Evolutionary conservation across 1,284 basidiomycete genomes (phyloP), one percentile per base, ranked within the genome.

Genomic region (Ceratobasidium sp.): DNA sequence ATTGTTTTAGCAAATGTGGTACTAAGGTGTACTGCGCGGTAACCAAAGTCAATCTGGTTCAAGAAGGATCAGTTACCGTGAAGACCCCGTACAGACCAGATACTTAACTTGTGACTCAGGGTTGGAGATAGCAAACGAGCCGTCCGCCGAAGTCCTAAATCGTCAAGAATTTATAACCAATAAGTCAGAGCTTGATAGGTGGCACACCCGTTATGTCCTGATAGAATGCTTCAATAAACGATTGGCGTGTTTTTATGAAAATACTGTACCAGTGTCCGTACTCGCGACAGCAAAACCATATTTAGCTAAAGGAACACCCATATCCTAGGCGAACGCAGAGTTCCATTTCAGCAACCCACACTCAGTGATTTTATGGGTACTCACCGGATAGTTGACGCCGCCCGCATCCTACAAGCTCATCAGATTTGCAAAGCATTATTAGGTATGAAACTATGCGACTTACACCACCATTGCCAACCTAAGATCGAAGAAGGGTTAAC

Each of bases 391-490:
- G 62, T 56, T 56, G 17, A 75, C 62, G 13, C 62, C 61, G 3
- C 73, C 73, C 40, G 73, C 73, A 46, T 75, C 73, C 73, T 75
- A 40, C 1, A 40, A 11, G 9, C 6, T 40, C 22, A 5, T 74
- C 19, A 43, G 46, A 3, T 25, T 59, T 51, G 25, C 25, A 29
- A 29, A 61, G 8, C 17, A 11, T 22, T 43, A 2, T 65, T 46
- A 9, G 40, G 13, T 25, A 64, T 5, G 3, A n/a, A 40, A 34
- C 34, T 51, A 44, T 34, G 34, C 4, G 9, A 44, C 73, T 65
- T 57, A 75, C 73, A 4, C 73, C 73, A 46, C 73, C 73, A 57
- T 75, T 75, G n/a, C 73, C 73, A 43, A 75, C 62, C 73, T 75
- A 17, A 44, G 32, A 8, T 34, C 22, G 3, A 22, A 29, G 7